Conservation (phyloP, 441 rosid species). For the Gossypium schwendimanii region DNA sequence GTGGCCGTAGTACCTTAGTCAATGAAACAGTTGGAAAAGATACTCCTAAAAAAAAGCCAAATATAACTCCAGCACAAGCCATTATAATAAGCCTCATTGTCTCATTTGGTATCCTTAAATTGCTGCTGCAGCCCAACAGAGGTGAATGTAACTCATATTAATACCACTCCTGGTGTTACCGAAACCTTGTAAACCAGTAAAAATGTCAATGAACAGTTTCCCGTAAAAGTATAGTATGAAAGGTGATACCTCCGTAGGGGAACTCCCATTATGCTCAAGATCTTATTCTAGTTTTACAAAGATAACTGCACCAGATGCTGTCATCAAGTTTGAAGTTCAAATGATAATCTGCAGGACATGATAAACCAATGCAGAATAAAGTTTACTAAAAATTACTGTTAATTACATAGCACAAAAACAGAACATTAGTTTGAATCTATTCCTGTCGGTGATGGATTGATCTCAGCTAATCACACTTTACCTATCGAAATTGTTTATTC, state of each 20-base stretch:
- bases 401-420: background rate
- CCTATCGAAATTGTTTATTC: background rate
- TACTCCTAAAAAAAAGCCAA: conserved; percentile 82
- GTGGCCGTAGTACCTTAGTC: conserved; percentile 50
- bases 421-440: background rate
- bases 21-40: conserved; percentile 71
- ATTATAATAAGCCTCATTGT: conserved; percentile 71
- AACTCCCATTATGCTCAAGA: conserved; percentile 26
- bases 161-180: background rate
- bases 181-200: background rate
- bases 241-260: conserved; percentile 31
- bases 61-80: conserved; percentile 55
- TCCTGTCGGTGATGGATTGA: background rate
- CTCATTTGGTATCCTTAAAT: conserved; percentile 56
- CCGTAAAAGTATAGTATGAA: background rate
- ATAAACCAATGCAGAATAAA: background rate
- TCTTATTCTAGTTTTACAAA: conserved; percentile 15
- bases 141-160: conserved; percentile 4
- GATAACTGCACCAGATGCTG: conserved; percentile 15
- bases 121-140: conserved; percentile 34
- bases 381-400: background rate
- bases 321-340: conserved; percentile 21
- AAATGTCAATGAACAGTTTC: background rate
- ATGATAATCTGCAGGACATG: conserved; percentile 8
- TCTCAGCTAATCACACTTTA: background rate